Percentiles rank a stretch among this genome's conserved stretches.
Evolutionary conservation across 2,329 filamentous ascomycete genomes (phyloP).

Genomic region (Curvularia eragrostidis): DNA sequence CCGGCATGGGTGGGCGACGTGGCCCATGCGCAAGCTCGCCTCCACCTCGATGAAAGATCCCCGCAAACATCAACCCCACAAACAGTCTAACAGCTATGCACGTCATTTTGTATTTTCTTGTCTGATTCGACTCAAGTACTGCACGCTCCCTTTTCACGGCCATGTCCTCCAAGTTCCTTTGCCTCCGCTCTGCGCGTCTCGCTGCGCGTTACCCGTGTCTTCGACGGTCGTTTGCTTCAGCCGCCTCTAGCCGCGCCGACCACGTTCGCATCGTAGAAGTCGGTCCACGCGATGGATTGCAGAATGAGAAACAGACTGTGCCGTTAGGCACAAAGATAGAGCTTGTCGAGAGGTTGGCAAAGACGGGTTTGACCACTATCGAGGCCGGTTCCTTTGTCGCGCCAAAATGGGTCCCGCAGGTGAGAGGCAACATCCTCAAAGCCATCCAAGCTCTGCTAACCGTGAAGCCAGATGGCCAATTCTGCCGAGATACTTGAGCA

Average conservation of each 20-base stretch:
- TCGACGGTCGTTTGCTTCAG: constrained; percentile 41
- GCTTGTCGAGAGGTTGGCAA: constrained; percentile 71
- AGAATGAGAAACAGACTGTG: constrained; percentile 80
- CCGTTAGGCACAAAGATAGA: constrained; percentile 76
- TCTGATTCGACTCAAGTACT: background rate
- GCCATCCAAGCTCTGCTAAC: constrained; percentile 50
- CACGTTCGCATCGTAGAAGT: constrained; percentile 76
- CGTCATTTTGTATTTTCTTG: constrained; percentile 15
- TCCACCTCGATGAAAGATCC: constrained; percentile 20
- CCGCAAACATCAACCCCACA: constrained; percentile 26
- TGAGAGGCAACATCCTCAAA: constrained; percentile 42
- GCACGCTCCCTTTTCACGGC: background rate
- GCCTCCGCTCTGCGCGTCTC: constrained; percentile 44
- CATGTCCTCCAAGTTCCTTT: constrained; percentile 43
- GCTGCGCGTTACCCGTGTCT: constrained; percentile 44
- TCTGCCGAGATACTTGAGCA: constrained; percentile 76
- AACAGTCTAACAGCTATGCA: constrained; percentile 14
- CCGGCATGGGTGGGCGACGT: background rate
- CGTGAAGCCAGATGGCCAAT: constrained; percentile 70
- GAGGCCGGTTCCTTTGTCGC: constrained; percentile 84
- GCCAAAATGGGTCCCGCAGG: constrained; percentile 85
- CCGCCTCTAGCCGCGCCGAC: constrained; percentile 47
- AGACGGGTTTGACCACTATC: constrained; percentile 74
- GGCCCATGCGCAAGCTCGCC: constrained; percentile 20
- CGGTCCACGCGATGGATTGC: constrained; percentile 82